Evolutionary conservation across 495 filamentous ascomycete genomes (phyloP).

Genomic region (Hyaloscypha bicolor): DNA sequence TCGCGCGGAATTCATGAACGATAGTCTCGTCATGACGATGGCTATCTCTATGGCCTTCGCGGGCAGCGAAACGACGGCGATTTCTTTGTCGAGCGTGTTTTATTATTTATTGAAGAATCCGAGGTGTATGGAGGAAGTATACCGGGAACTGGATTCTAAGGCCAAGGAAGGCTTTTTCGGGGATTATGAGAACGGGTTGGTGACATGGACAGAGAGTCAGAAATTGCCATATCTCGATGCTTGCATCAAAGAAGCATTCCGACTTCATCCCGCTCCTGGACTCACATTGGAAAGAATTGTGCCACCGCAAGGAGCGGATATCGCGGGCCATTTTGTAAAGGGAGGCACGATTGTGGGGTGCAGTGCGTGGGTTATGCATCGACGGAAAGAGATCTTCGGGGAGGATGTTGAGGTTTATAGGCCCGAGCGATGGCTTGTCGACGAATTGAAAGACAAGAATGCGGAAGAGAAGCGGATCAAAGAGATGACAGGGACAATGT

Average conservation of each 20-base stretch:
- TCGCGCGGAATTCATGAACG: conserved; percentile 67
- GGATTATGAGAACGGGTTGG: conserved; percentile 54
- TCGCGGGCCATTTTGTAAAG: conserved; percentile 55
- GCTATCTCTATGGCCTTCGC: conserved; percentile 67
- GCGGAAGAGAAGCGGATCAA: conserved; percentile 49
- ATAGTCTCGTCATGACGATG: conserved; percentile 64
- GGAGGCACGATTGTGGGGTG: conserved; percentile 67
- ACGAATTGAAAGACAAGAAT: conserved; percentile 33
- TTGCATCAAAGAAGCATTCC: conserved; percentile 42
- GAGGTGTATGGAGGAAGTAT: conserved; percentile 43
- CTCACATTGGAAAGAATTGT: conserved; percentile 35
- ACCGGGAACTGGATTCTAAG: conserved; percentile 56
- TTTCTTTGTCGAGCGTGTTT: conserved; percentile 62
- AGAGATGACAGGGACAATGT: conserved; percentile 60
- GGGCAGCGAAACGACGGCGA: conserved; percentile 65
- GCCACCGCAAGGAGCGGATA: conserved; percentile 42
- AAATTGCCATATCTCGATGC: conserved; percentile 44
- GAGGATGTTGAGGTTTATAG: conserved; percentile 56
- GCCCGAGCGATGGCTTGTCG: conserved; percentile 61
- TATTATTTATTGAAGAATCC: conserved; percentile 65
- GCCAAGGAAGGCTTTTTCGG: conserved; percentile 48
- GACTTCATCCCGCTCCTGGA: conserved; percentile 32
- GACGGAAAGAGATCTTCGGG: conserved; percentile 59
- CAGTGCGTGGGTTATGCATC: conserved; percentile 64
- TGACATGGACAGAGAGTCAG: conserved; percentile 62